Percentiles rank a stretch among this genome's conserved stretches.
Evolutionary conservation across 768 basidiomycete species (phyloP).

Genomic region (Chiua virens): DNA sequence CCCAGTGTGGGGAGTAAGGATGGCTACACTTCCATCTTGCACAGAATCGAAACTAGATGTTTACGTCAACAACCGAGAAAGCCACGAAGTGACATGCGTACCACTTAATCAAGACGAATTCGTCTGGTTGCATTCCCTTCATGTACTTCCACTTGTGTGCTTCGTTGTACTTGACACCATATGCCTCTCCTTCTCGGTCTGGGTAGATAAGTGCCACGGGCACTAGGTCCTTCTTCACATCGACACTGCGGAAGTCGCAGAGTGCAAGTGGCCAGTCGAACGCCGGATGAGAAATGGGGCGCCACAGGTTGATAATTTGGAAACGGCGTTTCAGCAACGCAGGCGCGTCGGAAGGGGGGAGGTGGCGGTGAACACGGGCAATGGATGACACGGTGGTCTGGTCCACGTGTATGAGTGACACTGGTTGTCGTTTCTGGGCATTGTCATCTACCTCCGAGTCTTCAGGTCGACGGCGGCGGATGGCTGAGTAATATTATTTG

Average conservation of each 20-base stretch:
- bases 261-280: conserved; percentile 49
- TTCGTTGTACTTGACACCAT: conserved; percentile 37
- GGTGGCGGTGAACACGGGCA: too few relatives aligned
- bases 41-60: conserved; percentile 34
- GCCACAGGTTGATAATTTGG: conserved; percentile 57
- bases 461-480: conserved; percentile 42
- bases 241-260: conserved; percentile 47
- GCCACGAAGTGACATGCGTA: conserved; percentile 18
- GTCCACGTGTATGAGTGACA: conserved; percentile 44
- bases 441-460: conserved; percentile 34
- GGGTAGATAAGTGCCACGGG: conserved; percentile 40
- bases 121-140: conserved; percentile 44
- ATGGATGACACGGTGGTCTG: conserved; percentile 42
- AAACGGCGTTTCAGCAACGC: too few relatives aligned
- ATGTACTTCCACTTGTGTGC: conserved; percentile 47
- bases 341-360: too few relatives aligned
- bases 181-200: conserved; percentile 45
- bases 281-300: conserved; percentile 46
- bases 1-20: conserved; percentile 34
- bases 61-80: not conserved
- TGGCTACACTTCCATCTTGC: conserved; percentile 36
- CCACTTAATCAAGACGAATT: conserved; percentile 51
- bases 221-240: conserved; percentile 37
- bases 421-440: conserved; percentile 45
- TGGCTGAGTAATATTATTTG: conserved; percentile 29